These are phyloP conservation scores for Tephrocybe sp. DNA, from an alignment of 768 basidiomycete species.

Conservation along the genomic window DNA sequence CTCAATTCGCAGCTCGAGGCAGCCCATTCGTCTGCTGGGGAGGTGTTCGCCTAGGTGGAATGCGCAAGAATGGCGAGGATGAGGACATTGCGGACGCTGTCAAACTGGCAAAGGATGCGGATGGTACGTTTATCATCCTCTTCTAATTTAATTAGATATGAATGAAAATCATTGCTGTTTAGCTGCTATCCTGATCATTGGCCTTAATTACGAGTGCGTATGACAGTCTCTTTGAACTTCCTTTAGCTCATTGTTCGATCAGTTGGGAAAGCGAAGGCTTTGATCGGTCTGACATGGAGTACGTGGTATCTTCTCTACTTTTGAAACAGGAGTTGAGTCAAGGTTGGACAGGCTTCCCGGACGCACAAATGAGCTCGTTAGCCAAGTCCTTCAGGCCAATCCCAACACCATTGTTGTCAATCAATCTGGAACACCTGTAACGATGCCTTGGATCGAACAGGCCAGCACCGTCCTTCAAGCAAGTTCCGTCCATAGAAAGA, in stretches of 20 bases:
- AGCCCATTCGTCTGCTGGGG: constrained; percentile 37
- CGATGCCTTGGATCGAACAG: constrained; percentile 52
- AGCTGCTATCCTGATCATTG: constrained; percentile 49
- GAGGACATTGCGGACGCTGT: constrained; percentile 39
- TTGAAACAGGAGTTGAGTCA: background rate
- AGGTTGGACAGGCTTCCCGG: constrained; percentile 40
- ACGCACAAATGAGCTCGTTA: constrained; percentile 47
- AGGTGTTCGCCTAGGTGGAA: constrained; percentile 35
- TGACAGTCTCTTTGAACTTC: background rate
- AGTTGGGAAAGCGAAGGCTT: constrained; percentile 58
- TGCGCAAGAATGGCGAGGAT: constrained; percentile 30
- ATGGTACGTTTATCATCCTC: constrained; percentile 26
- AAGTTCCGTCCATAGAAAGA: background rate
- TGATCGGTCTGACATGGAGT: constrained; percentile 49
- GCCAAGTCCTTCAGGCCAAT: constrained; percentile 46
- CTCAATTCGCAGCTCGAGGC: constrained; percentile 29
- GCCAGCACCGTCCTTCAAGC: constrained; percentile 39
- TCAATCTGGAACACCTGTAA: constrained; percentile 51
- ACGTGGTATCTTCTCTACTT: constrained; percentile 4
- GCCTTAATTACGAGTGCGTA: constrained; percentile 51
- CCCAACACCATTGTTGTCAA: constrained; percentile 54
- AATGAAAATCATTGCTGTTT: background rate
- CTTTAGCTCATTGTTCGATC: background rate
- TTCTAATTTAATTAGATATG: background rate
- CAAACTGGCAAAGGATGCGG: constrained; percentile 33